These are phyloP conservation scores for Phaeoacremonium minimum DNA, from an alignment of 2,329 filamentous ascomycete species.

Conservation along the genomic window DNA sequence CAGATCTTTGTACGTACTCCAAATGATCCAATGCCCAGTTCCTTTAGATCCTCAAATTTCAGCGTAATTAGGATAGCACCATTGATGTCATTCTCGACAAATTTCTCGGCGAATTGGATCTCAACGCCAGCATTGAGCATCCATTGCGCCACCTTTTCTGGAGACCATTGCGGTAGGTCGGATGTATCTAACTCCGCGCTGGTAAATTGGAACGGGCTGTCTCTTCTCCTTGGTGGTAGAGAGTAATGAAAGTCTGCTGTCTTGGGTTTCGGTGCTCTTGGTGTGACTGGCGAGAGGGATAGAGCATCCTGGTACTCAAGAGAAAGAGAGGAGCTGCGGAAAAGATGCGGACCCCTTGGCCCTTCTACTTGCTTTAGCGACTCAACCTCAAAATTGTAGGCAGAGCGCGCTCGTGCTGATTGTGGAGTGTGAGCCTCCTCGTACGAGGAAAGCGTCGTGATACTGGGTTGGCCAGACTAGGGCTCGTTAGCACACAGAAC, in stretches of 20 bases:
- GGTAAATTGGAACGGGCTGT: slow-evolving; percentile 53
- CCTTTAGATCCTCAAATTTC: slow-evolving; percentile 82
- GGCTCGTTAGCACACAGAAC: no score
- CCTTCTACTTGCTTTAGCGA: slow-evolving; percentile 68
- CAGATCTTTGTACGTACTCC: slow-evolving; percentile 76
- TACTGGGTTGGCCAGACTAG: slow-evolving; percentile 69
- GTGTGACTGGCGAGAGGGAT: slow-evolving; percentile 70
- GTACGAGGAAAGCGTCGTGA: slow-evolving; percentile 82
- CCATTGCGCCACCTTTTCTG: slow-evolving; percentile 76
- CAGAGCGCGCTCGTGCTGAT: slow-evolving; percentile 55
- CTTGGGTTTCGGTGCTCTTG: slow-evolving; percentile 47
- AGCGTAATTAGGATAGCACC: slow-evolving; percentile 84
- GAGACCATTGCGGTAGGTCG: slow-evolving; percentile 63
- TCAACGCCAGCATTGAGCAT: slow-evolving; percentile 85
- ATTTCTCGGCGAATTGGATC: slow-evolving; percentile 71
- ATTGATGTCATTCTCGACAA: slow-evolving; percentile 88
- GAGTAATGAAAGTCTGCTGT: slow-evolving; percentile 20
- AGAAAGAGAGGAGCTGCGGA: slow-evolving; percentile 62
- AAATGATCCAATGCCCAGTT: slow-evolving; percentile 77
- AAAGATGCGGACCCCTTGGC: slow-evolving; percentile 81
- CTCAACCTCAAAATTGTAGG: slow-evolving; percentile 57
- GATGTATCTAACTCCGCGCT: slow-evolving; percentile 53
- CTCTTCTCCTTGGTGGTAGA: slow-evolving; percentile 31
- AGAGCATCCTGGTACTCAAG: slow-evolving; percentile 50
- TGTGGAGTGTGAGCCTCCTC: slow-evolving; percentile 79